Evolutionary conservation across 2,329 filamentous ascomycete genomes (phyloP), one percentile per base, ranked within the genome.

Genomic region (Ascochyta lentis): DNA sequence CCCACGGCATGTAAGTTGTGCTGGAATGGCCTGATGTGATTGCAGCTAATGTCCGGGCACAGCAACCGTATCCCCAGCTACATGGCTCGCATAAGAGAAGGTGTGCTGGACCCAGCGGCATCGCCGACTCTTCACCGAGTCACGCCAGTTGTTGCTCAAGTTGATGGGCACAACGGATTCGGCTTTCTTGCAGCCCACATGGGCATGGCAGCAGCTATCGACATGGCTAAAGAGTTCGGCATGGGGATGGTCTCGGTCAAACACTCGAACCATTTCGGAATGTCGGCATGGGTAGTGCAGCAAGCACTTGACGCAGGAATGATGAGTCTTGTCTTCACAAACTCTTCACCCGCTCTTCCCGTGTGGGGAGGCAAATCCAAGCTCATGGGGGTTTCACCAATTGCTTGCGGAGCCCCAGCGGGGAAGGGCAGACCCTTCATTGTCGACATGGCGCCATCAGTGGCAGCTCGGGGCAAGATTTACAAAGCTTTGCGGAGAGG

Each of bases 221-320:
- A 84, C 9, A 87, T 89, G 76, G 90, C 90, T 0, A 75, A 79
- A 23, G 71, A 76, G 1, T 86, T 82, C 65, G 90, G 90, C 12
- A 90, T 94, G 59, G 91, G 90, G 24, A 87, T 95, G 83, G 88
- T 89, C 0, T 86, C 84, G 54, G 80, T 94, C 67, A 89, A 87
- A 73, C 88, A 89, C 74, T 90, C 87, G 37, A 94, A 94, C 66
- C 90, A 94, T 73, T 93, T 90, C 66, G 91, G 91, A 49, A 95
- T 95, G 90, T 84, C 84, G 3, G 90, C 91, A 0, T 94, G 90
- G 89, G 70, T 92, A 0, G 89, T 92, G 10, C 88, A 91, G 71
- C 87, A 92, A 74, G 91, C 90, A 0, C 74, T 93, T 13, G 88
- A 94, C 54, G 86, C 84, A 0, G 79, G 77, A 4, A 85, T 84